A percentile compares a stretch with the other conserved stretches of the same genome.
phyloP scores from a whole-genome alignment of 805 yeast genomes.

The Candida chilensis region DNA sequence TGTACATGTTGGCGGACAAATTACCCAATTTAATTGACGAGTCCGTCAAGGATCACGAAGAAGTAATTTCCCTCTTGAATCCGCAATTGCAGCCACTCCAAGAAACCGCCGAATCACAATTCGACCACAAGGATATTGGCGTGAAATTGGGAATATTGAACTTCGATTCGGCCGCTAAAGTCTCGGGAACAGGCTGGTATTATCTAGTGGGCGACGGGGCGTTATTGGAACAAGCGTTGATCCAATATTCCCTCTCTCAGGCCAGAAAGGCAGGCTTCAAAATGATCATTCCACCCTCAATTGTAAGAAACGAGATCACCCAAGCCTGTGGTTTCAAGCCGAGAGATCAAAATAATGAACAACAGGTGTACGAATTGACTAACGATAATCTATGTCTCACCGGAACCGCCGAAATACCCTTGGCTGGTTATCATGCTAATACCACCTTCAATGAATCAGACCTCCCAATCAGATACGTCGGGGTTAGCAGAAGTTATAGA shows the following conservation, averaged over 20 bases:
- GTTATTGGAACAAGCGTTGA: slow-evolving; percentile 77
- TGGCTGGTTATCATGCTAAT: slow-evolving; percentile 71
- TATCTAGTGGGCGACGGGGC: slow-evolving; percentile 83
- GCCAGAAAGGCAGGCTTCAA: slow-evolving; percentile 64
- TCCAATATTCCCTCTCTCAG: slow-evolving; percentile 62
- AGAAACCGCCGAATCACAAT: slow-evolving; percentile 8
- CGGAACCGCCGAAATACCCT: slow-evolving; percentile 93
- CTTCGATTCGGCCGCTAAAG: slow-evolving; percentile 58
- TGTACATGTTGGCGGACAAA: slow-evolving; percentile 30
- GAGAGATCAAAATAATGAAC: slow-evolving; percentile 77
- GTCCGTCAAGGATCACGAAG: slow-evolving; percentile 30
- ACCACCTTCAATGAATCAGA: slow-evolving; percentile 26
- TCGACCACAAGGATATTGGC: slow-evolving; percentile 70
- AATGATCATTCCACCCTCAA: slow-evolving; percentile 75
- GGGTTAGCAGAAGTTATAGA: slow-evolving; percentile 78
- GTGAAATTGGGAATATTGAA: slow-evolving; percentile 60
- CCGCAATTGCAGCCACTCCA: slow-evolving; percentile 22
- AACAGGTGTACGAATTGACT: slow-evolving; percentile 66
- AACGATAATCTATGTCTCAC: slow-evolving; percentile 56
- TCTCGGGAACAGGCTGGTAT: slow-evolving; percentile 85
- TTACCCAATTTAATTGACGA: slow-evolving; percentile 59
- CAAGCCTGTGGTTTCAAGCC: slow-evolving; percentile 94
- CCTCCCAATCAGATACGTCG: slow-evolving; percentile 58
- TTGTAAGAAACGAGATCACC: slow-evolving; percentile 69
- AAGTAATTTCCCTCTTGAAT: slow-evolving; percentile 45